Evolutionary conservation across 2,329 filamentous ascomycete species (phyloP).

Genomic region (Colletotrichum endophyticum): DNA sequence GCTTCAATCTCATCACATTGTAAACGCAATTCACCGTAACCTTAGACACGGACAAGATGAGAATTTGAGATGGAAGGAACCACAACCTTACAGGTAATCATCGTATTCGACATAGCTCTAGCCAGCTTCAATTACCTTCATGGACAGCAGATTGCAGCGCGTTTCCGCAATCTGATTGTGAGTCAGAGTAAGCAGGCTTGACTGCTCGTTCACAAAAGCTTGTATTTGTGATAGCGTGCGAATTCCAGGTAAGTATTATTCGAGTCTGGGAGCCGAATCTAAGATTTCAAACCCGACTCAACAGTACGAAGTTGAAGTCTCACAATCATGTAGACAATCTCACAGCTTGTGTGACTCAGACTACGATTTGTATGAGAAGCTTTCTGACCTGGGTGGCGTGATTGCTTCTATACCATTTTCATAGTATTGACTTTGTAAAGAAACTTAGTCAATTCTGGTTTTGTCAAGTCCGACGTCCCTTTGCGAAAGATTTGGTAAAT

Average conservation of each 20-base stretch:
- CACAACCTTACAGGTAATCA: accelerated
- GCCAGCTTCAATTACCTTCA: accelerated
- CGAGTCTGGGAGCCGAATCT: not conserved
- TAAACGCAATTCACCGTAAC: too few species aligned
- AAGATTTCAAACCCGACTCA: accelerated
- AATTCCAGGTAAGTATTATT: not conserved
- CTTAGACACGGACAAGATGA: too few species aligned
- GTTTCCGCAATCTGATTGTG: not conserved
- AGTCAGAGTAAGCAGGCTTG: too few species aligned
- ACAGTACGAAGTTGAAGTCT: not conserved
- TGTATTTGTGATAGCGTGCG: not conserved
- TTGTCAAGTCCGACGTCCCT: accelerated
- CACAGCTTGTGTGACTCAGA: accelerated
- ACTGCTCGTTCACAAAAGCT: not conserved
- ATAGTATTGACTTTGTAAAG: accelerated
- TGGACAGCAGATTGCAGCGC: not conserved
- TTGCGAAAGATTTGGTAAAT: not conserved
- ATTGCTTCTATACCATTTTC: accelerated
- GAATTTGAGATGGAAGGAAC: too few species aligned
- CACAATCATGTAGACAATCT: not conserved
- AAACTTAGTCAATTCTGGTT: too few species aligned
- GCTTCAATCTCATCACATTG: too few species aligned
- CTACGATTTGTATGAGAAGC: not conserved
- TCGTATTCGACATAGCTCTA: accelerated
- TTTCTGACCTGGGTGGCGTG: accelerated